Evolutionary conservation across 495 filamentous ascomycete species (phyloP).

Genomic region (Pseudomonodictys pantanalensis): DNA sequence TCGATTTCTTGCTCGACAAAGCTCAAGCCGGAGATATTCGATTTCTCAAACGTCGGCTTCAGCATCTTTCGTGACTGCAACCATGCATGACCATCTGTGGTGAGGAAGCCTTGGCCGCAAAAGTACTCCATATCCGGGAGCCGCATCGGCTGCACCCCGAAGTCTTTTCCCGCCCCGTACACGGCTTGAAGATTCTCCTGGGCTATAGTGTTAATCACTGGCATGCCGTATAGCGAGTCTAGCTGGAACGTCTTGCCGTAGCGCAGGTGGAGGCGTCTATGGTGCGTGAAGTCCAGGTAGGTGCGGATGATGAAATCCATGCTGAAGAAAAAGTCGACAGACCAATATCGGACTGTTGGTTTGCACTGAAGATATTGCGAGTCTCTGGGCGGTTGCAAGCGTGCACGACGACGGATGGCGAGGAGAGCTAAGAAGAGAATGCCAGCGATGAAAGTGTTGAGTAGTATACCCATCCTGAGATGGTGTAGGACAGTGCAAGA

Average conservation of each 20-base stretch:
- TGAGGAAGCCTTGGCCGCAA: slow-evolving; percentile 6
- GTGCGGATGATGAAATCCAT: no score
- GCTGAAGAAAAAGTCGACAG: no score
- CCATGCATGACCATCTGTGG: slow-evolving; percentile 6
- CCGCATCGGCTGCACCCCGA: neutral
- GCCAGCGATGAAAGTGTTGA: no score
- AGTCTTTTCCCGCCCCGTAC: neutral
- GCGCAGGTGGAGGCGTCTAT: neutral
- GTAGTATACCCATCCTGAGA: no score
- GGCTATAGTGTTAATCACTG: neutral
- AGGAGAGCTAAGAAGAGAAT: no score
- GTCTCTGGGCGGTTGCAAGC: no score
- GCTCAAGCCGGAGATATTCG: neutral
- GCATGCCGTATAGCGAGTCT: neutral
- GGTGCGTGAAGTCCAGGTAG: no score
- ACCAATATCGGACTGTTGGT: no score
- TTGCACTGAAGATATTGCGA: no score
- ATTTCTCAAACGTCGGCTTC: neutral
- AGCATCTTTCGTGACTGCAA: neutral
- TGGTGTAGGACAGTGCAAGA: no score
- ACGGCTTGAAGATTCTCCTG: slow-evolving; percentile 2
- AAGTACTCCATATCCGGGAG: slow-evolving; percentile 9
- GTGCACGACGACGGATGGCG: no score
- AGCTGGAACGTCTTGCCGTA: neutral
- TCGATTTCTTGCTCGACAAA: neutral